Percentiles rank a stretch among this genome's conserved stretches.
phyloP scores from a whole-genome alignment of 306 rosid genomes.

The Prunus mongolica region DNA sequence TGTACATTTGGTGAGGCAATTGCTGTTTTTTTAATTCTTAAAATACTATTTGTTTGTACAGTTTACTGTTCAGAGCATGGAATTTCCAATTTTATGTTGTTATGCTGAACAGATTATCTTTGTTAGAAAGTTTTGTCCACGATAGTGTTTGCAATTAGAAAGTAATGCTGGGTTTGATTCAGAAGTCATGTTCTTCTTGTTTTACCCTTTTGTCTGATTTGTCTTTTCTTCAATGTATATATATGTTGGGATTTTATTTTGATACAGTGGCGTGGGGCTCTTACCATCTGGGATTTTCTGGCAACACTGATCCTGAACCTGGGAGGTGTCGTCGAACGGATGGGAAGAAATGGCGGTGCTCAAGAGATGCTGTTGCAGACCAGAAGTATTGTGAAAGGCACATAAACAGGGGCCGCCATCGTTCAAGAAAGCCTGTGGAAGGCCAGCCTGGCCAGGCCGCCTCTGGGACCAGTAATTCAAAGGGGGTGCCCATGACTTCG shows the following conservation, averaged over 20 bases:
- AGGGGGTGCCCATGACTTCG: constrained; percentile 23
- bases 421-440: constrained; percentile 79
- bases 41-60: neutral
- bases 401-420: constrained; percentile 63
- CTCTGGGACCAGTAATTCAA: constrained; percentile 31
- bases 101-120: neutral
- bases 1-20: neutral
- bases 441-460: constrained; percentile 54
- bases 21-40: neutral
- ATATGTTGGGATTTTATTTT: neutral
- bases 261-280: constrained; percentile 43
- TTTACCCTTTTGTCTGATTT: constrained; percentile 10
- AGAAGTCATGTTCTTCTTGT: constrained; percentile 11
- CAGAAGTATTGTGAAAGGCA: constrained; percentile 63
- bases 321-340: constrained; percentile 64
- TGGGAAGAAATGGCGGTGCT: constrained; percentile 68
- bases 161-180: constrained; percentile 20
- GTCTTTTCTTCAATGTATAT: neutral
- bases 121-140: constrained; percentile 7
- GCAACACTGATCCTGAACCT: constrained; percentile 50
- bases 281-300: constrained; percentile 47
- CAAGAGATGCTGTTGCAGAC: constrained; percentile 55
- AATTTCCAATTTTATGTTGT: neutral
- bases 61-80: neutral
- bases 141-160: neutral